A percentile compares a stretch with the other conserved stretches of the same genome.
Evolutionary conservation across 306 rosid species (phyloP).

Genomic region (Vigna angularis): DNA sequence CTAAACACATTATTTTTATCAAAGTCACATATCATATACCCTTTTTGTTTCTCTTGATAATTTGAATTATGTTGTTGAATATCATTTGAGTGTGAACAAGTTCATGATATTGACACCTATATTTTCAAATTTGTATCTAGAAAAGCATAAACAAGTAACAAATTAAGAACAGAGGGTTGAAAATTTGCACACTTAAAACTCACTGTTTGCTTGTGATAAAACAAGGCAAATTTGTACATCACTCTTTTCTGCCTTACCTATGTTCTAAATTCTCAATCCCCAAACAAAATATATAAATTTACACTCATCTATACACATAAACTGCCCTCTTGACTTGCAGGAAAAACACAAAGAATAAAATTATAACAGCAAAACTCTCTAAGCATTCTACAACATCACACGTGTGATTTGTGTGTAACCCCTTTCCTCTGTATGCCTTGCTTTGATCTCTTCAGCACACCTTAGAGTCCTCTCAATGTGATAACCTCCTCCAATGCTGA

Average conservation of each 20-base stretch:
- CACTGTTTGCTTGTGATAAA: constrained; percentile 36
- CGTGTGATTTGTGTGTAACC: constrained; percentile 65
- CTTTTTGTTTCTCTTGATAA: neutral
- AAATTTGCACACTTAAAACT: neutral
- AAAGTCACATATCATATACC: neutral
- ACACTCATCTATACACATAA: constrained; percentile 43
- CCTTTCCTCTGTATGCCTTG: constrained; percentile 56
- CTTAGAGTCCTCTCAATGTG: constrained; percentile 83
- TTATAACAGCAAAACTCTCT: neutral
- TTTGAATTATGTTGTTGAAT: neutral
- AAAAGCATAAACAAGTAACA: neutral
- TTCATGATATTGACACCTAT: neutral
- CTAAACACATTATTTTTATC: neutral
- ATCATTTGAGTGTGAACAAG: too few relatives aligned
- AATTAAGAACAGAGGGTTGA: neutral
- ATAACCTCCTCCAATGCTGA: constrained; percentile 92
- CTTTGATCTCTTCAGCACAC: constrained; percentile 88
- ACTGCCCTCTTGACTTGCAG: constrained; percentile 37
- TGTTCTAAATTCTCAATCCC: constrained; percentile 47
- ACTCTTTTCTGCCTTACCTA: constrained; percentile 1
- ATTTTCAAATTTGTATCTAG: constrained; percentile 9
- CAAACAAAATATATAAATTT: constrained; percentile 32
- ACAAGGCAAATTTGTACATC: constrained; percentile 44
- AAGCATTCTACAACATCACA: constrained; percentile 59
- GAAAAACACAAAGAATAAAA: neutral